Base-by-base conservation (phyloP, 257 asterid genomes). In the Knoxia roxburghii region DNA sequence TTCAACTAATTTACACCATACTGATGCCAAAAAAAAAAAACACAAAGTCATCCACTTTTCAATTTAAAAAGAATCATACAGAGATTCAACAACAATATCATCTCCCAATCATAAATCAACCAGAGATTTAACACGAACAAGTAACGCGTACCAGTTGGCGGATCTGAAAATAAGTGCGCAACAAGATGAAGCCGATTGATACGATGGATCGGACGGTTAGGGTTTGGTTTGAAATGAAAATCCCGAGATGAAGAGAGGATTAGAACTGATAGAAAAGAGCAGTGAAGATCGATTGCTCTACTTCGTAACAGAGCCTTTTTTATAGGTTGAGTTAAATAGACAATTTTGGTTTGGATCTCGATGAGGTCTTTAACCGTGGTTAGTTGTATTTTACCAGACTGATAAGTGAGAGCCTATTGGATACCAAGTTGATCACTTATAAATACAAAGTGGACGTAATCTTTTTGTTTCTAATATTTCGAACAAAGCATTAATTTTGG, bases 181-280 rank as follows among this genome's bases (percentile, higher is more conserved):
- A 35, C 27, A 52, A 60, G 61, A 15, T 40, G 29, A 63, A 43
- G 10, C 58, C 53, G 56, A 55, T 3, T 11, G 33, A 68, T 21
- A 8, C 21, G 45, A 13, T n/a, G 69, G 70, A 51, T 51, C 70
- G 61, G 50, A 27, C 23, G 48, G 69, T 67, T 67, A 73, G 73
- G 68, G 56, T 48, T 67, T 57, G 33, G 64, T 20, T 7, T 41
- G 41, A 61, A 62, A 64, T 48, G 54, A 35, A 59, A 35, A 29
- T 59, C 13, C 29, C 64, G 1, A 59, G 26, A 59, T 20, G 41
- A 43, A 18, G 27, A 20, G 0, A 48, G 24, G 4, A 9, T 5
- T 14, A 26, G 21, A 20, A 13, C 5, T 39, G 27, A 43, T 32
- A 10, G 15, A 13, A 50, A n/a, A 13, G 7, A 3, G 20, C 13